Base-by-base conservation (phyloP, 129 eudicot species). In the Flaveria ramosissima region DNA sequence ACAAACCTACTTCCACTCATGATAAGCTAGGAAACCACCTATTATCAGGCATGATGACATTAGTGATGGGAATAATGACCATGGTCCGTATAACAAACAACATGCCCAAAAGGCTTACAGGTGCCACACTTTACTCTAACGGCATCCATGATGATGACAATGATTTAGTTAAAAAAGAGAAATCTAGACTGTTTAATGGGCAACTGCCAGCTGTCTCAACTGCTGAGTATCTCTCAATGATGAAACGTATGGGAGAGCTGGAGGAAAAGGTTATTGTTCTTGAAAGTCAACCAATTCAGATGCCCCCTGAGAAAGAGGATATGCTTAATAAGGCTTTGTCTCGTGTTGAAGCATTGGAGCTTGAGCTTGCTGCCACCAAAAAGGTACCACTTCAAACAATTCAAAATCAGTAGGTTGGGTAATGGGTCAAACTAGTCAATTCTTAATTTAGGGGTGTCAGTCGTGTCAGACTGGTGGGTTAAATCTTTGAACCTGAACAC, bases 291-390 rank as follows among this genome's bases (percentile, higher is more conserved):
- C 90, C 93, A 0, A 65, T 83, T 4, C 42, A 70, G 46, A 91
- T 94, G 99, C 89, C 94, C 4, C 87, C 85, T 1, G 97, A 91
- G 81, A 91, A 91, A 72, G 97, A 95, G 81, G 90, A 91, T 42
- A 77, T 88, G 75, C 85, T 95, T 15, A 89, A 86, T 68, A 68
- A 66, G 51, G 94, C 99, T 52, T 77, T 95, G 83, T 70, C 82
- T 32, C 92, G 97, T 21, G 93, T 95, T 14, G 81, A 82, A 53
- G 79, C 79, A 27, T 80, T 95, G 76, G 99, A 95, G 85, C 78
- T 80, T 45, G 91, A 89, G 75, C 97, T 89, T 77, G 79, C 86
- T 55, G 82, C 86, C 9, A 77, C 99, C 70, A 81, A 73, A 73
- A 95, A 91, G 99, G 99, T 91, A 92, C 17, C 45, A 62, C 9